Percentiles rank a stretch among this genome's conserved stretches.
These are phyloP conservation scores for Coniochaeta sp. DNA, from an alignment of 2,329 filamentous ascomycete genomes.

Conservation along the genomic window DNA sequence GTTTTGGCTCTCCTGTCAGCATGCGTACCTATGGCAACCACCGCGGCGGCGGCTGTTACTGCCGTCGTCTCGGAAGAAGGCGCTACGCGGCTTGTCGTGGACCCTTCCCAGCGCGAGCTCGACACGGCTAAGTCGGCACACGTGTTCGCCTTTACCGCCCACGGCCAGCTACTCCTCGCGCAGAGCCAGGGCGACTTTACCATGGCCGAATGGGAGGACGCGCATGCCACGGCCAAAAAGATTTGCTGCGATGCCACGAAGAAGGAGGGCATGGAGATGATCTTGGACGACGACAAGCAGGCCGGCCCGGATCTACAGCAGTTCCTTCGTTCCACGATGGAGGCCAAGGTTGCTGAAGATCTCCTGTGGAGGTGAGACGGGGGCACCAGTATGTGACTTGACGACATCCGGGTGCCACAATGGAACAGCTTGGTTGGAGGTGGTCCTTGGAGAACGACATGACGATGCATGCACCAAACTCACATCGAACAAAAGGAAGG, in stretches of 20 bases:
- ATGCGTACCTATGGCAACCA: constrained; percentile 70
- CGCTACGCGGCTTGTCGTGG: constrained; percentile 37
- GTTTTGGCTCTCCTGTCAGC: constrained; percentile 74
- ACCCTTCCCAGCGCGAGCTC: constrained; percentile 58
- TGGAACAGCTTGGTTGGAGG: too few relatives aligned
- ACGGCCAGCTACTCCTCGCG: constrained; percentile 64
- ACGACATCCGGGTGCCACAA: too few relatives aligned
- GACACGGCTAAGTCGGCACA: constrained; percentile 65
- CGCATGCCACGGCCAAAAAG: constrained; percentile 56
- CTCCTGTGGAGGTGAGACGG: constrained; percentile 49
- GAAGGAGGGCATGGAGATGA: constrained; percentile 31
- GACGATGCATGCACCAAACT: not conserved
- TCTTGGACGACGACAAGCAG: constrained; percentile 36
- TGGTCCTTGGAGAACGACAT: too few relatives aligned
- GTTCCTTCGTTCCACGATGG: constrained; percentile 56
- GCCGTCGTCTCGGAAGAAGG: constrained; percentile 43
- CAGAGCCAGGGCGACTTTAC: constrained; percentile 80
- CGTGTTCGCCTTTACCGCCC: constrained; percentile 74
- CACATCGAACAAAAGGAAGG: not conserved
- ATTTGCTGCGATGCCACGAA: constrained; percentile 50
- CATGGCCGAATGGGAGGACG: constrained; percentile 66
- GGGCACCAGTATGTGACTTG: constrained; percentile 7
- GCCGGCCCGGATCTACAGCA: constrained; percentile 45
- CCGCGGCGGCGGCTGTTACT: constrained; percentile 59
- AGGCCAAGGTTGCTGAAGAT: constrained; percentile 44